phyloP scores from a whole-genome alignment of 1,284 basidiomycete genomes.

The Sanguinoderma infundibulare region DNA sequence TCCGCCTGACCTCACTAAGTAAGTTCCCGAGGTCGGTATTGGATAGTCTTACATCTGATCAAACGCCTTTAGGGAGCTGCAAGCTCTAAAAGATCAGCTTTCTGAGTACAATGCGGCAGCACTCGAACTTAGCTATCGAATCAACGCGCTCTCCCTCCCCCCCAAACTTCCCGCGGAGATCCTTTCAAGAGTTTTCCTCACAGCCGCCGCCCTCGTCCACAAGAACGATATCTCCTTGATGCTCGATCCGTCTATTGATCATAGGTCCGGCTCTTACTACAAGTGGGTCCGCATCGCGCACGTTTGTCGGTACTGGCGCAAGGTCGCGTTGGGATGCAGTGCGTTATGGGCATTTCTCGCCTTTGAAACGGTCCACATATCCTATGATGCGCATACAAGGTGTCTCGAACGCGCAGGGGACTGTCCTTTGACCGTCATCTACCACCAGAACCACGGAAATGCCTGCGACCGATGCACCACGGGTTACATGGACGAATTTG shows the following conservation, averaged over 20 bases:
- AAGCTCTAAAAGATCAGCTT: conserved; percentile 2
- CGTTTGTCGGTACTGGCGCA: conserved; percentile 11
- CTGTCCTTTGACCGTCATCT: conserved; percentile 11
- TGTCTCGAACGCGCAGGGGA: neutral
- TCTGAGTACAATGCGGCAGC: neutral
- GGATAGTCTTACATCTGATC: neutral
- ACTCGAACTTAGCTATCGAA: conserved; percentile 4
- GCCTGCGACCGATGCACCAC: conserved; percentile 7
- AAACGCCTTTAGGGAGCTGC: neutral
- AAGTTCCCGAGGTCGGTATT: neutral
- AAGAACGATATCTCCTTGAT: neutral
- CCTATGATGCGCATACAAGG: neutral
- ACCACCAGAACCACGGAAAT: conserved; percentile 3
- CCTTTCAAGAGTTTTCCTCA: conserved; percentile 10
- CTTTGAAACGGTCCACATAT: conserved; percentile 3
- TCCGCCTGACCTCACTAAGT: neutral
- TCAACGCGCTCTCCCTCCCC: conserved; percentile 13
- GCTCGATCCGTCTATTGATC: neutral
- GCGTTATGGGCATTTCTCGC: conserved; percentile 10
- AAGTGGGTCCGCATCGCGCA: conserved; percentile 4
- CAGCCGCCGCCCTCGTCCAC: conserved; percentile 1
- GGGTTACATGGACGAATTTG: neutral
- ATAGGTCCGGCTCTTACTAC: conserved; percentile 2
- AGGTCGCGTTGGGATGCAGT: conserved; percentile 3
- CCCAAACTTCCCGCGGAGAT: conserved; percentile 16